Evolutionary conservation across 352 stramenopile species (phyloP).

Genomic region (Pythium insidiosum): DNA sequence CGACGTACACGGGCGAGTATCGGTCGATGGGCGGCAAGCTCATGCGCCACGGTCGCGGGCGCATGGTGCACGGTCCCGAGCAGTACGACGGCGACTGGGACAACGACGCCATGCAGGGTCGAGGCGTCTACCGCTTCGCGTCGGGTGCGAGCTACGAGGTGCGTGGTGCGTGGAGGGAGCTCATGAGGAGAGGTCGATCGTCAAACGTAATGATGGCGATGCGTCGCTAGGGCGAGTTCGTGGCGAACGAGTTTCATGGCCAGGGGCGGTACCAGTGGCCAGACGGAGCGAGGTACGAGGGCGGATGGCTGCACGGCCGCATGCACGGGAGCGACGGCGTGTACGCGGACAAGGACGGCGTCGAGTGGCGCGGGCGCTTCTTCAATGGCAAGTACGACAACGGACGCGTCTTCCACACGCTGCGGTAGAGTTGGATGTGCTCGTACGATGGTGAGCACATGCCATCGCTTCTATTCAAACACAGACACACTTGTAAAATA

Average conservation of each 20-base stretch:
- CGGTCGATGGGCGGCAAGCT: constrained; percentile 12
- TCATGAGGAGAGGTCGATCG: neutral
- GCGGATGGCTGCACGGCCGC: constrained; percentile 45
- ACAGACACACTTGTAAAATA: neutral
- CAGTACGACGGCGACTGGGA: constrained; percentile 56
- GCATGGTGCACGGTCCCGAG: constrained; percentile 45
- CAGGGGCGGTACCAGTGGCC: constrained; percentile 53
- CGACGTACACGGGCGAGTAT: constrained; percentile 56
- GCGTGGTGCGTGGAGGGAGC: neutral
- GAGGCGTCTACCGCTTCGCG: constrained; percentile 53
- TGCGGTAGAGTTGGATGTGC: constrained; percentile 66
- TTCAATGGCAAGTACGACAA: constrained; percentile 85
- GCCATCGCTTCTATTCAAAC: no score
- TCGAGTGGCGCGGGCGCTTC: constrained; percentile 60
- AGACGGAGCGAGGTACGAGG: constrained; percentile 57
- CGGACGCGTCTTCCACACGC: constrained; percentile 62
- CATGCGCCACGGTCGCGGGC: constrained; percentile 44
- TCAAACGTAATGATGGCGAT: neutral
- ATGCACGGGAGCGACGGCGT: constrained; percentile 63
- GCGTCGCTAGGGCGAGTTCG: constrained; percentile 41
- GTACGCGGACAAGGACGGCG: constrained; percentile 71
- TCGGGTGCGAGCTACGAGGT: constrained; percentile 66
- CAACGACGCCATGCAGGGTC: constrained; percentile 61
- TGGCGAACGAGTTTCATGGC: constrained; percentile 52
- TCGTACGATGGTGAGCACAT: no score